Evolutionary conservation across 2,329 filamentous ascomycete species (phyloP).

Genomic region (Aureobasidium melanogenum): DNA sequence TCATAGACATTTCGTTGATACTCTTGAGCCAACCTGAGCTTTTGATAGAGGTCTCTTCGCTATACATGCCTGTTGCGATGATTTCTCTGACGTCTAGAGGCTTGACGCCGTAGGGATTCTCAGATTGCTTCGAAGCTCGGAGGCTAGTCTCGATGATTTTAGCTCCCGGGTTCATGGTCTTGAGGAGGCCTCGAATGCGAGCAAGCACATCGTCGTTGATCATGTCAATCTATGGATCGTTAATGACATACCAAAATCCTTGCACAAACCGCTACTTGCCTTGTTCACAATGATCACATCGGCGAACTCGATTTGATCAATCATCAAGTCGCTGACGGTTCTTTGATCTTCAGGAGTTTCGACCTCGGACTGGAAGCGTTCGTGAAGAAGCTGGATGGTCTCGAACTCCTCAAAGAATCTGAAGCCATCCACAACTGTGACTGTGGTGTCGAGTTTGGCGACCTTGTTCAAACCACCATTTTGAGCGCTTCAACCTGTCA

Average conservation of each 20-base stretch:
- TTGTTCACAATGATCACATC: constrained; percentile 68
- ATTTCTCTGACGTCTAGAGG: constrained; percentile 48
- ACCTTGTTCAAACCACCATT: constrained; percentile 58
- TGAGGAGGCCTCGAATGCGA: constrained; percentile 46
- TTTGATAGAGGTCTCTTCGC: constrained; percentile 53
- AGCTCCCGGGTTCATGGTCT: constrained; percentile 56
- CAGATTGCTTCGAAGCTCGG: not conserved
- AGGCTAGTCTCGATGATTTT: constrained; percentile 51
- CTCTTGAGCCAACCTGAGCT: constrained; percentile 64
- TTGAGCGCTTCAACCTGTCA: constrained; percentile 30
- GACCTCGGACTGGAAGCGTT: constrained; percentile 50
- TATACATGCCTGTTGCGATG: constrained; percentile 57
- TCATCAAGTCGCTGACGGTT: constrained; percentile 66
- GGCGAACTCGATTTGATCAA: constrained; percentile 70
- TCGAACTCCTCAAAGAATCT: constrained; percentile 65
- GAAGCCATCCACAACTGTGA: constrained; percentile 65
- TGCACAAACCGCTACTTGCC: constrained; percentile 14
- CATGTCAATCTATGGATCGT: constrained; percentile 40
- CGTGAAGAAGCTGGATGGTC: constrained; percentile 58
- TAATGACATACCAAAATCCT: not conserved
- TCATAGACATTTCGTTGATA: constrained; percentile 57
- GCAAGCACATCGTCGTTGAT: constrained; percentile 35
- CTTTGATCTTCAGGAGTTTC: constrained; percentile 60
- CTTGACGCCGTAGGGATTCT: constrained; percentile 12
- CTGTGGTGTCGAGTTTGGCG: constrained; percentile 59